Evolutionary conservation across 148 eudicot species (phyloP), one percentile per base, ranked within the genome.

Genomic region (Nepenthes mirabilis): DNA sequence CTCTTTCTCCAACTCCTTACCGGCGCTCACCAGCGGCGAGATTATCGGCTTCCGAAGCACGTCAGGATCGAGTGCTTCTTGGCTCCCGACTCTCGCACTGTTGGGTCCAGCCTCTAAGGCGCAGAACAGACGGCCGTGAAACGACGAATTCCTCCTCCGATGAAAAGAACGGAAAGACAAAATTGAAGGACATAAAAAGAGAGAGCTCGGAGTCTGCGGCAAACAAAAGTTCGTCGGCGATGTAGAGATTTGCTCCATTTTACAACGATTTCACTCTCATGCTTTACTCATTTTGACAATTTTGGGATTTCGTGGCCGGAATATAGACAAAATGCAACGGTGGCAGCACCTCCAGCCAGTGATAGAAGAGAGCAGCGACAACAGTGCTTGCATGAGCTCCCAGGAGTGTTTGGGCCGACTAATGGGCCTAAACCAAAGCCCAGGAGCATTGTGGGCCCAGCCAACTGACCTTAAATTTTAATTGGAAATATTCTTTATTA

Each of bases 41-140:
- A 67, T 56, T 52, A 65, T 65, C 58, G 90, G 93, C 73, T 83
- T 83, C 62, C 80, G 76, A 61, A 85, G 66, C 74, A 91, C 65
- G 23, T 87, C 87, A 1, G 80, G 64, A 2, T 57, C 70, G 34
- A 36, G 56, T 0, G 77, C 67, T 52, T 74, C 81, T 34, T 68
- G 69, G 33, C 58, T 70, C 2, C 77, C 61, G 55, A 71, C 58
- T 11, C 60, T 61, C 11, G 5, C 56, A 34, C 67, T 48, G 32
- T 49, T 70, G n/a, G 76, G 53, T 13, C 58, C 64, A 33, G 78
- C 59, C 59, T 68, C 77, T 6, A 80, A 33, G 57, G 78, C 66
- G 49, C 55, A 69, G 47, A 62, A 65, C 36, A 12, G 59, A 34
- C 57, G 60, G 3, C n/a, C 2, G 65, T 8, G 37, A 52, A 62